Percentiles rank a stretch among this genome's conserved stretches.
phyloP scores from a whole-genome alignment of 768 basidiomycete genomes.

The Melanogaster broomeanus region DNA sequence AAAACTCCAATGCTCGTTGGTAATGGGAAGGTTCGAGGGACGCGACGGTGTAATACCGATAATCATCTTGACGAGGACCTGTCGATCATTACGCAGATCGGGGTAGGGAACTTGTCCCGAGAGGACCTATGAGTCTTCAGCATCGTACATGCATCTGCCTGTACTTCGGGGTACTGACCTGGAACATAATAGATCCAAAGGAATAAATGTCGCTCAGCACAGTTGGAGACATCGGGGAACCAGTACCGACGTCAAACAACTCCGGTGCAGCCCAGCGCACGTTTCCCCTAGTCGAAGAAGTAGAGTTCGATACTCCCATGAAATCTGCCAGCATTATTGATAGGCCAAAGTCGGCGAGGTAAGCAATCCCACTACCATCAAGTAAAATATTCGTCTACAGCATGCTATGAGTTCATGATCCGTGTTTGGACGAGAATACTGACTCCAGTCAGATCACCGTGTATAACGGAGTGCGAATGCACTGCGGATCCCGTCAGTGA shows the following conservation, averaged over 20 bases:
- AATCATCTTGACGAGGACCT: neutral
- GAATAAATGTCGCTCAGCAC: slow-evolving; percentile 45
- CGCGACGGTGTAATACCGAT: neutral
- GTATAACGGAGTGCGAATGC: neutral
- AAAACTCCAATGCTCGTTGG: slow-evolving; percentile 37
- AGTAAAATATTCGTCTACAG: slow-evolving; percentile 29
- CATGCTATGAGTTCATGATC: neutral
- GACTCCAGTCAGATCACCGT: neutral
- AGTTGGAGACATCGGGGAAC: neutral
- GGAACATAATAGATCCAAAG: slow-evolving; percentile 38
- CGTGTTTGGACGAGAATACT: neutral
- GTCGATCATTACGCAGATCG: neutral
- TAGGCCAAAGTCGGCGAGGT: slow-evolving; percentile 45
- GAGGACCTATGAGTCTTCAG: neutral
- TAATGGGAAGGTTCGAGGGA: neutral
- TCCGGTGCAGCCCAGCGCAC: slow-evolving; percentile 42
- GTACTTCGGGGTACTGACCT: slow-evolving; percentile 8
- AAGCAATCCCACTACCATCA: slow-evolving; percentile 37
- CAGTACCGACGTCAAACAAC: neutral
- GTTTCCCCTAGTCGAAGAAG: slow-evolving; percentile 27
- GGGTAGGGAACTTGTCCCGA: slow-evolving; percentile 1
- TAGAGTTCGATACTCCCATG: slow-evolving; percentile 18
- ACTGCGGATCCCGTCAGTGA: neutral
- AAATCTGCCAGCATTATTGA: slow-evolving; percentile 41
- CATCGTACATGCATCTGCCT: neutral